Conservation (phyloP, 73 alveolate species). For the Diophrys sp. region DNA sequence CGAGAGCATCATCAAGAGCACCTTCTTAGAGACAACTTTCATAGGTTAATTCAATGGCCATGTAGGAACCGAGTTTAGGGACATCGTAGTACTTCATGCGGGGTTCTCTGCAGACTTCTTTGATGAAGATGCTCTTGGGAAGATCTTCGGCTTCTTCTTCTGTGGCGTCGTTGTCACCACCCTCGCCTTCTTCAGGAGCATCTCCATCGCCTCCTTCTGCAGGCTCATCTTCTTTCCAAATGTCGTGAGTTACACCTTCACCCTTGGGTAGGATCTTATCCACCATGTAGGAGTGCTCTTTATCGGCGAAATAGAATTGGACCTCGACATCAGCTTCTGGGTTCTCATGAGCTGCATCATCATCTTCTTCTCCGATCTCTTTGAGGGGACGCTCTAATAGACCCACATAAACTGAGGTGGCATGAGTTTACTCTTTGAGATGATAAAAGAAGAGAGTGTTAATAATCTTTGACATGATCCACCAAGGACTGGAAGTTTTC, state of each 20-base stretch:
- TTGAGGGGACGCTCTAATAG: conserved; percentile 62
- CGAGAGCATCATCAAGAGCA: conserved; percentile 83
- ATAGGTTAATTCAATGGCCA: conserved; percentile 85
- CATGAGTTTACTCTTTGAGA: conserved; percentile 63
- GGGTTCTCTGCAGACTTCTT: conserved; percentile 89
- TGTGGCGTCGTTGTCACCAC: conserved; percentile 34
- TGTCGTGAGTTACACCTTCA: conserved; percentile 86
- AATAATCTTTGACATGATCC: conserved; percentile 14
- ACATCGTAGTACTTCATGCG: conserved; percentile 85
- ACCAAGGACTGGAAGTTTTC: conserved; percentile 61
- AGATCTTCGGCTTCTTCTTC: conserved; percentile 24
- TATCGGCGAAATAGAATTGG: conserved; percentile 73
- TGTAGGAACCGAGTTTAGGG: conserved; percentile 91
- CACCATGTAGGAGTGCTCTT: conserved; percentile 63
- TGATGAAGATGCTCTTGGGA: conserved; percentile 55
- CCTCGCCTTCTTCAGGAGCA: conserved; percentile 59
- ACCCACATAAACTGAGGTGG: conserved; percentile 95
- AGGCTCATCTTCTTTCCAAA: conserved; percentile 54
- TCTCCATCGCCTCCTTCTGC: conserved; percentile 46
- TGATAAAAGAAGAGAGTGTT: conserved; percentile 16
- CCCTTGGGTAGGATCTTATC: conserved; percentile 60
- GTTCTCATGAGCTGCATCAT: conserved; percentile 90
- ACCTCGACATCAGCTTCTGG: conserved; percentile 68
- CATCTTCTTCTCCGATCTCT: conserved; percentile 78
- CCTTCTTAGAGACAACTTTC: conserved; percentile 74